Evolutionary conservation across 1,284 basidiomycete species (phyloP).

Genomic region (Cerioporus squamosus): DNA sequence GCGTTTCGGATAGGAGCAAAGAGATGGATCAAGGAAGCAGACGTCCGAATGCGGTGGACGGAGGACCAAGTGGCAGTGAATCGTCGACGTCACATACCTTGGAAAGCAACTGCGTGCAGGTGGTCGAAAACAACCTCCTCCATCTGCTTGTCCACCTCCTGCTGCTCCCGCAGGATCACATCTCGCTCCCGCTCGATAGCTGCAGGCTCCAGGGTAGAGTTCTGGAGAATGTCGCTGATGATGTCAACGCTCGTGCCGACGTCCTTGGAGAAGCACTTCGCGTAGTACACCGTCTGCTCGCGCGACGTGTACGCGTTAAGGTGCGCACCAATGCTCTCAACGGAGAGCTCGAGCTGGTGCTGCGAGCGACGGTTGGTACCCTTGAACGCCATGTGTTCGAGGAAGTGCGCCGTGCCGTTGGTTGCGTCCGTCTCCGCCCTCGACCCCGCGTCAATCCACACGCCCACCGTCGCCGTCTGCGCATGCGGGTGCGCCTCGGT

Average conservation of each 20-base stretch:
- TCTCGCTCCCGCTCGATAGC: slow-evolving; percentile 97
- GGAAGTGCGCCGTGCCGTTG: slow-evolving; percentile 97
- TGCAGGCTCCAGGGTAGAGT: slow-evolving; percentile 89
- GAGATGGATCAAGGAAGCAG: too few species aligned
- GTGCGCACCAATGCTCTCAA: slow-evolving; percentile 98
- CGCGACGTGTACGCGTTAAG: slow-evolving; percentile 98
- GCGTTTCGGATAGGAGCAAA: too few species aligned
- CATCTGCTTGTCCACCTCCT: slow-evolving; percentile 98
- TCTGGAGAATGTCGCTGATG: slow-evolving; percentile 98
- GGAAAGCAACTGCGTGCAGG: slow-evolving; percentile 95
- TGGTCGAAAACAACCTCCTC: slow-evolving; percentile 99
- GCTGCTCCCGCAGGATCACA: slow-evolving; percentile 96
- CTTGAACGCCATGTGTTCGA: slow-evolving; percentile 98
- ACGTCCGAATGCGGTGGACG: too few species aligned
- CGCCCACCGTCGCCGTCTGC: slow-evolving; percentile 98
- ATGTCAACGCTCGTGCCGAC: slow-evolving; percentile 93
- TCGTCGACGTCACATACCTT: slow-evolving; percentile 61
- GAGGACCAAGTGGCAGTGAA: too few species aligned
- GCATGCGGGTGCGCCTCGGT: slow-evolving; percentile 92
- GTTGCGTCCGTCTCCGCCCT: slow-evolving; percentile 94
- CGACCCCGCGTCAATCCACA: slow-evolving; percentile 99
- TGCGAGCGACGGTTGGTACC: slow-evolving; percentile 92
- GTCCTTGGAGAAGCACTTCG: slow-evolving; percentile 98
- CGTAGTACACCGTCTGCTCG: slow-evolving; percentile 99
- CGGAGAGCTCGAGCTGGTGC: slow-evolving; percentile 94